Conservation (phyloP, 169 alveolate species). For the Perkinsus olseni region DNA sequence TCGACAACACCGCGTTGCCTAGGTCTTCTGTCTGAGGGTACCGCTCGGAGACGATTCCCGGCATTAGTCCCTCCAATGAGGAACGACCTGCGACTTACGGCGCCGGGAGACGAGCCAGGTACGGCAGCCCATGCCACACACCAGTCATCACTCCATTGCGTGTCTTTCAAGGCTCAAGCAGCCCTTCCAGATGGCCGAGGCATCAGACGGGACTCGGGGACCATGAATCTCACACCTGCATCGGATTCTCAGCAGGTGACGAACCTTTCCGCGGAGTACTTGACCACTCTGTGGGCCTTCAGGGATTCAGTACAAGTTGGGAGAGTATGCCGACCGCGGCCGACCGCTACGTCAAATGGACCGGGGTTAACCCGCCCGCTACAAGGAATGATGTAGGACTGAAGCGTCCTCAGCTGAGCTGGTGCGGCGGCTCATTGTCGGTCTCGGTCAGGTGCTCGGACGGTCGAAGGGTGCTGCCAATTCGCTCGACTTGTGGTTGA, state of each 20-base stretch:
- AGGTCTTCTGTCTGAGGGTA: background rate
- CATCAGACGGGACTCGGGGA: background rate
- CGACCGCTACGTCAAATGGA: background rate
- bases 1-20: background rate
- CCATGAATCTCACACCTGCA: background rate
- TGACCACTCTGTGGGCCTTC: background rate
- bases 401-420: background rate
- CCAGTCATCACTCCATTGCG: too few species aligned
- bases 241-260: background rate
- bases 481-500: background rate
- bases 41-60: background rate
- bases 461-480: background rate
- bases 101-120: background rate
- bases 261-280: background rate
- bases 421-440: background rate
- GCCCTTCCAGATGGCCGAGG: background rate
- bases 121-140: background rate
- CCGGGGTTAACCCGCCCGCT: background rate
- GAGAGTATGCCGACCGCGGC: background rate
- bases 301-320: background rate
- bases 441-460: background rate
- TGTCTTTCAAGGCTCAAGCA: background rate
- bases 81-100: background rate
- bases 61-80: background rate
- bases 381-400: background rate